Evolutionary conservation across 768 basidiomycete species (phyloP).

Genomic region (Pisolithus sp.): DNA sequence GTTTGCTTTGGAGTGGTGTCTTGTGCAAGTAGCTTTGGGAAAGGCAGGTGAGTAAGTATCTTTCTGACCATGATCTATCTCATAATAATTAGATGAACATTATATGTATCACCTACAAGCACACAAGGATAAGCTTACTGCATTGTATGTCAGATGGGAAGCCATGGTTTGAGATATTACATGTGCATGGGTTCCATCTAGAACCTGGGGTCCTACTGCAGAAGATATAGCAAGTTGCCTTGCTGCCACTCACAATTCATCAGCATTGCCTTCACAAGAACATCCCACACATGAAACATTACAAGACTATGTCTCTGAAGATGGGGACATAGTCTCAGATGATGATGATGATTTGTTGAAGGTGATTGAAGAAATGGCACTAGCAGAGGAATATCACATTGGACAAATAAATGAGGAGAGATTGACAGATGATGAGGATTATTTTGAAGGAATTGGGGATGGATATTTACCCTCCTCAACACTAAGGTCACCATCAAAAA

Average conservation of each 20-base stretch:
- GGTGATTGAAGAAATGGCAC: conserved; percentile 1
- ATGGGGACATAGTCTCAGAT: not conserved
- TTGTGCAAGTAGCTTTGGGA: not conserved
- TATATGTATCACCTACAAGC: not conserved
- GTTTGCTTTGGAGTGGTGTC: too few relatives aligned
- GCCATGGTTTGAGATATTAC: not conserved
- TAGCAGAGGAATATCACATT: conserved; percentile 1
- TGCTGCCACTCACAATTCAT: too few relatives aligned
- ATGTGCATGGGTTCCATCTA: not conserved
- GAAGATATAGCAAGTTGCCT: not conserved
- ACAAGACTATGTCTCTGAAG: not conserved
- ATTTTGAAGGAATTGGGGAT: not conserved
- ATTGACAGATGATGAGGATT: not conserved
- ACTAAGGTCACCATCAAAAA: not conserved
- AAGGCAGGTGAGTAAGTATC: not conserved
- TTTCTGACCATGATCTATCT: not conserved
- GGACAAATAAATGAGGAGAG: not conserved
- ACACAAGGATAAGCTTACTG: not conserved
- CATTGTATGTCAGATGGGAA: not conserved
- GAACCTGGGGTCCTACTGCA: not conserved
- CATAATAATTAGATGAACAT: not conserved
- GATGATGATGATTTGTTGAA: not conserved
- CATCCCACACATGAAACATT: not conserved
- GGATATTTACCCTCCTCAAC: not conserved
- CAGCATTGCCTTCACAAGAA: not conserved